Evolutionary conservation across 2,329 filamentous ascomycete species (phyloP).

Genomic region (Cercospora nicotianae): DNA sequence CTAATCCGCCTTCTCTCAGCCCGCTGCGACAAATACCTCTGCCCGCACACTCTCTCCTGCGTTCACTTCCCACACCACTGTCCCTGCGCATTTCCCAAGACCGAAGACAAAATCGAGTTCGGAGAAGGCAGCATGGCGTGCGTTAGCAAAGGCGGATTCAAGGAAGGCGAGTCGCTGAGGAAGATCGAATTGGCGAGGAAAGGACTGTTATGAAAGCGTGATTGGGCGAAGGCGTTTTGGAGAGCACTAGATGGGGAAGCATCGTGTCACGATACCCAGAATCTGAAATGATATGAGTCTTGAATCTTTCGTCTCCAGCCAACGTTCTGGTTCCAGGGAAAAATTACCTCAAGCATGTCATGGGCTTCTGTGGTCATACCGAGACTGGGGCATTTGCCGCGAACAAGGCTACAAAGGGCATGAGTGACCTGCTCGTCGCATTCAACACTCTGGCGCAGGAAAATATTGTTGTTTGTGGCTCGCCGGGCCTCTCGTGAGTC

Average conservation of each 20-base stretch:
- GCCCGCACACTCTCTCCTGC: slow-evolving; percentile 89
- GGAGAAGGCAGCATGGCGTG: slow-evolving; percentile 72
- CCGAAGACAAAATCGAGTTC: slow-evolving; percentile 68
- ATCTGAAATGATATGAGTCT: neutral
- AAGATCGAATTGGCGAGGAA: slow-evolving; percentile 81
- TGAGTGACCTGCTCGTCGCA: neutral
- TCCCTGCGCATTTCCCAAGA: slow-evolving; percentile 74
- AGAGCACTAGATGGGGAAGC: neutral
- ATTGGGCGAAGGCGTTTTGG: neutral
- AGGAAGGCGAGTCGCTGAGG: slow-evolving; percentile 66
- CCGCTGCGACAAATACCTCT: slow-evolving; percentile 90
- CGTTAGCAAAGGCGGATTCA: slow-evolving; percentile 72
- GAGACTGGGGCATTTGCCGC: neutral
- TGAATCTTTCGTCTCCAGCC: neutral
- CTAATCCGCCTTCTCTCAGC: no score
- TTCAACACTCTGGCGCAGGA: neutral
- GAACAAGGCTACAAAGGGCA: neutral
- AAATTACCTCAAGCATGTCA: neutral
- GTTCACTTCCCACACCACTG: slow-evolving; percentile 97
- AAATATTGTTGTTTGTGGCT: neutral
- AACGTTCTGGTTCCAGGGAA: neutral
- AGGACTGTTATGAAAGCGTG: slow-evolving; percentile 60
- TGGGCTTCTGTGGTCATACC: neutral
- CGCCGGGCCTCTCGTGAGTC: neutral
- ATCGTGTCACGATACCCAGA: slow-evolving; percentile 7